Base-by-base conservation (phyloP, 2,329 filamentous ascomycete species). In the Thielaviopsis punctulata region DNA sequence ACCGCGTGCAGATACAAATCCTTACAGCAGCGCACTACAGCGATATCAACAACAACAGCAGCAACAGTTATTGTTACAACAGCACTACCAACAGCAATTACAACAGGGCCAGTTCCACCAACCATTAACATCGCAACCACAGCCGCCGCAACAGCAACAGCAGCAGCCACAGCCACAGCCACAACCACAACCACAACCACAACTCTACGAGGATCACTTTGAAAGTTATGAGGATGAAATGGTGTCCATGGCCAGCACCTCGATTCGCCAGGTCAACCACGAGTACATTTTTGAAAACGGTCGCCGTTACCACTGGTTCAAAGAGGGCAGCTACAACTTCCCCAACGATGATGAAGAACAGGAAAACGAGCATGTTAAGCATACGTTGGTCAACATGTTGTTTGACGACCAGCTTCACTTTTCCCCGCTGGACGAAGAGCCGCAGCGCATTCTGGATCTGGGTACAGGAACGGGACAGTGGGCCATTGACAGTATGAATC, bases 271-370 rank as follows among this genome's bases (percentile, higher is more conserved):
- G n/a, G 46, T 27, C 13, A 45, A 41, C 22, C 52, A 55, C 30
- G 56, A 49, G 4, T 55, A 57, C 46, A 52, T 51, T 6, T 54
- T 44, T 43, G 54, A 54, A 18, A 55, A 57, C 46, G 56, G 56
- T 15, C 30, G 61, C 39, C 51, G 60, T 18, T 73, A 72, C 53
- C 70, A 73, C 57, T 62, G 64, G 30, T 73, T 66, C 57, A 64
- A 65, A 48, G 61, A 66, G 41, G 67, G 67, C 30, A 62, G 64
- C 10, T 80, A 80, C 58, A 72, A 72, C 52, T 76, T 79, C 48
- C 76, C 77, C 23, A 80, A 79, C 52, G 77, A 80, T 55, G 76
- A 78, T 48, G 63, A 69, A 4, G 76, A 80, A 62, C 75, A 78
- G 59, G 74, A 78, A 57, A 65, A 74, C 36, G 71, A 77, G 57